These are phyloP conservation scores for Lizonia empirigonia DNA, from an alignment of 2,329 filamentous ascomycete species.

Conservation along the genomic window DNA sequence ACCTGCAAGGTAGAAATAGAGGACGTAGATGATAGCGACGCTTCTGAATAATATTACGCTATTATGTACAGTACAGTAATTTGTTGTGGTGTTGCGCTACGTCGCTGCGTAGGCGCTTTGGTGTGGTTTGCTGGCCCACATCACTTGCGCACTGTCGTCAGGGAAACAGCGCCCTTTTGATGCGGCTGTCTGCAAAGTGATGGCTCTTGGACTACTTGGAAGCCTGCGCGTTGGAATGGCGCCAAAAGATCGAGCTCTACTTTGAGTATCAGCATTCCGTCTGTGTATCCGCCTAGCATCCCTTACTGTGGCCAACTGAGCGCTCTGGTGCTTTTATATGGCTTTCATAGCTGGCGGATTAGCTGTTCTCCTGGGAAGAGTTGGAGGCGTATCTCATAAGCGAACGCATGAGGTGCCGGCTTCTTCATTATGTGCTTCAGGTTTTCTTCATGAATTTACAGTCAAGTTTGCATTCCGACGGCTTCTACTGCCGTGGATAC, in stretches of 20 bases:
- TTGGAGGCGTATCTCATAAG: background rate
- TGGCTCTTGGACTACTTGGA: constrained; percentile 6
- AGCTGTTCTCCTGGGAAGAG: background rate
- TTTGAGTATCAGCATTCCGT: constrained; percentile 9
- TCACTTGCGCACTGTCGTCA: constrained; percentile 2
- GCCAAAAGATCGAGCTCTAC: constrained; percentile 7
- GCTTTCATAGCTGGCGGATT: background rate
- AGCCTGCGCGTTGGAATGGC: constrained; percentile 16
- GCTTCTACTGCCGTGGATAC: constrained; percentile 6
- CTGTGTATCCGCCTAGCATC: constrained; percentile 9
- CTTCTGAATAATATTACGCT: no score
- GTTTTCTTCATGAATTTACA: background rate
- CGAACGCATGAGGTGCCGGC: background rate
- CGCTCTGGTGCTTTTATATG: background rate
- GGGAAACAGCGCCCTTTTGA: constrained; percentile 6
- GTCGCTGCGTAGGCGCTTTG: no score
- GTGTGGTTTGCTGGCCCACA: no score
- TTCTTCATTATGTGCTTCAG: background rate
- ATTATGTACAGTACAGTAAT: no score
- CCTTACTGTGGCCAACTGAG: constrained; percentile 5
- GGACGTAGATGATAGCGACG: no score
- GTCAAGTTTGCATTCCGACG: constrained; percentile 6
- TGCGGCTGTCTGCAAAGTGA: constrained; percentile 1
- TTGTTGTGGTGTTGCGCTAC: no score
- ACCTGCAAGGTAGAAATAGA: no score